Conservation (phyloP, 106 monocot species). For the Gastrodia elata region DNA sequence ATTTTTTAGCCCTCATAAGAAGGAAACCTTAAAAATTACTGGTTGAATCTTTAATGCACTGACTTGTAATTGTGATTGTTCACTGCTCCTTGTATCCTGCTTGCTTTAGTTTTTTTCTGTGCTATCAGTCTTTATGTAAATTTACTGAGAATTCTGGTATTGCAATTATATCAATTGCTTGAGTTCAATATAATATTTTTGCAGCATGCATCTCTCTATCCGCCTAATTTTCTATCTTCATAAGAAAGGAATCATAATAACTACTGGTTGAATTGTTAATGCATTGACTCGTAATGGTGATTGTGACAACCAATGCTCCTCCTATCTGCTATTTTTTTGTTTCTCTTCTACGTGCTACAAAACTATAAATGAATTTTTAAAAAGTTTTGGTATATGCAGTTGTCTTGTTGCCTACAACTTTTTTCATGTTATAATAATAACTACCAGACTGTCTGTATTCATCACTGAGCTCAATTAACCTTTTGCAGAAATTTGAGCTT, state of each 20-base stretch:
- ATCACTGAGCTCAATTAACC: background rate
- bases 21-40: too few relatives aligned
- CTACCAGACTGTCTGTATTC: background rate
- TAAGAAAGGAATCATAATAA: background rate
- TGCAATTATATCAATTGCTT: background rate
- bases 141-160: too few relatives aligned
- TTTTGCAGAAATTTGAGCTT: constrained; percentile 45
- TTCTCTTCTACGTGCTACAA: background rate
- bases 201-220: background rate
- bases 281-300: background rate
- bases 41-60: too few relatives aligned
- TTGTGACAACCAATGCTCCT: background rate
- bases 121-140: too few relatives aligned
- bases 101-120: too few relatives aligned
- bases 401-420: background rate
- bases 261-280: background rate
- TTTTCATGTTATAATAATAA: background rate
- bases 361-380: background rate
- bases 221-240: background rate
- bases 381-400: background rate
- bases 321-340: too few relatives aligned
- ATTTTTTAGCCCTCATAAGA: too few relatives aligned
- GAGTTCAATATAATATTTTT: background rate
- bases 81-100: too few relatives aligned
- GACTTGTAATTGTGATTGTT: too few relatives aligned